Conservation (phyloP, 164 flowering plant species). For the Akebia trifoliata region DNA sequence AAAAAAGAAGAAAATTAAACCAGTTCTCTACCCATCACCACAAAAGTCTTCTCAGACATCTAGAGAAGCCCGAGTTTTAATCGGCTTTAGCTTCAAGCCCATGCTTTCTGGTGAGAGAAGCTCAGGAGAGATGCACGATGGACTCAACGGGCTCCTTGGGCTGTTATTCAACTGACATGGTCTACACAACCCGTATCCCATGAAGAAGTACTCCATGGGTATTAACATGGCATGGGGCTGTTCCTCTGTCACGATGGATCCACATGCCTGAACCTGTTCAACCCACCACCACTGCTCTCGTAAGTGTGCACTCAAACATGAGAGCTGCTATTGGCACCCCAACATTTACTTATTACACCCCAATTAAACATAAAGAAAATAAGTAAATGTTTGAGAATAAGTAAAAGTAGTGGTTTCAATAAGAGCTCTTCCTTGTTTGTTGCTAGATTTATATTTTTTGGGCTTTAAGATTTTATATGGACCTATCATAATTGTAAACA, state of each 20-base stretch:
- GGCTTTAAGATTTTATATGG: too few relatives aligned
- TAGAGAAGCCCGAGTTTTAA: conserved; percentile 54
- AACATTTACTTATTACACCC: too few relatives aligned
- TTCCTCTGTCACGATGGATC: conserved; percentile 96
- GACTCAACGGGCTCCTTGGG: conserved; percentile 85
- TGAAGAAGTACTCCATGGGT: conserved; percentile 85
- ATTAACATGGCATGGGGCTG: conserved; percentile 95
- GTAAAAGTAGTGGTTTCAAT: too few relatives aligned
- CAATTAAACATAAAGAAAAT: background rate
- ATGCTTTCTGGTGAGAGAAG: conserved; percentile 93
- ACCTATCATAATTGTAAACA: background rate
- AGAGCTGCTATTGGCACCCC: too few relatives aligned
- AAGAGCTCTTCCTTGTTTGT: too few relatives aligned
- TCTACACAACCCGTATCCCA: conserved; percentile 80
- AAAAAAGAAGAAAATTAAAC: too few relatives aligned
- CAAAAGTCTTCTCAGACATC: conserved; percentile 1
- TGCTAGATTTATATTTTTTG: too few relatives aligned
- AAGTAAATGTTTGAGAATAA: too few relatives aligned
- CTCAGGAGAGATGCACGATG: conserved; percentile 80
- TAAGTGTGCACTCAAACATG: too few relatives aligned
- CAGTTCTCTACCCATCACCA: too few relatives aligned
- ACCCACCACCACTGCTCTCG: too few relatives aligned
- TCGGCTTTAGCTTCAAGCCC: conserved; percentile 91
- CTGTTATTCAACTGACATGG: conserved; percentile 51
- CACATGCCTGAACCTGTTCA: conserved; percentile 82